Base-by-base conservation (phyloP, 1,139 yeast genomes). In the Yamadazyma buinensis region DNA sequence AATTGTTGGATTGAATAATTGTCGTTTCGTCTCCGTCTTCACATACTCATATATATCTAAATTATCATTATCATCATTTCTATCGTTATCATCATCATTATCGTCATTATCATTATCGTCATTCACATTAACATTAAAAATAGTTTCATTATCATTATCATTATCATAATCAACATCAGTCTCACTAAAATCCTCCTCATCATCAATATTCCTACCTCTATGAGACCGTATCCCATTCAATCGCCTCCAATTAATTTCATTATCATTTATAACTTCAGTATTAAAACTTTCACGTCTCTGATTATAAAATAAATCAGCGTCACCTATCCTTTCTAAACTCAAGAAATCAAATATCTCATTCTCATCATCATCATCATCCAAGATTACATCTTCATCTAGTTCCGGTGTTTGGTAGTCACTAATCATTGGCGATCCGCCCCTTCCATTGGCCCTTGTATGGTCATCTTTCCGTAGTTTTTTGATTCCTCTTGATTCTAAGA, bases 301-400 rank as follows among this genome's bases (percentile, higher is more conserved):
- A 12, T 42, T 33, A 37, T 60, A 61, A 35, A 57, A 61, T 23
- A 40, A 36, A 38, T 57, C 61, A 21, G 59, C 54, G 42, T 57
- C 61, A 12, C 49, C 47, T 29, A 43, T 47, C 12, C 41, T 30
- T 19, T 38, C 43, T 7, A 38, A 27, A 19, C 40, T 38, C 15
- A 44, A 30, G 19, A 44, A 46, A 23, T 46, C 49, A 32, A 45
- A 39, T 1, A 44, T 34, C n/a, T 42, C 44, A 7, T 35, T 29
- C n/a, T 15, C 11, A 9, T 33, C 30, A 14, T 29, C 30, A 10
- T n/a, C n/a, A n/a, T n/a, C n/a, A n/a, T n/a, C n/a, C n/a, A n/a
- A n/a, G n/a, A n/a, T n/a, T n/a, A n/a, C n/a, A n/a, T n/a, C n/a
- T n/a, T n/a, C n/a, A n/a, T n/a, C n/a, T n/a, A n/a, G n/a, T n/a